Base-by-base conservation (phyloP, 352 stramenopile genomes). In the Halophytophthora batemanensis region DNA sequence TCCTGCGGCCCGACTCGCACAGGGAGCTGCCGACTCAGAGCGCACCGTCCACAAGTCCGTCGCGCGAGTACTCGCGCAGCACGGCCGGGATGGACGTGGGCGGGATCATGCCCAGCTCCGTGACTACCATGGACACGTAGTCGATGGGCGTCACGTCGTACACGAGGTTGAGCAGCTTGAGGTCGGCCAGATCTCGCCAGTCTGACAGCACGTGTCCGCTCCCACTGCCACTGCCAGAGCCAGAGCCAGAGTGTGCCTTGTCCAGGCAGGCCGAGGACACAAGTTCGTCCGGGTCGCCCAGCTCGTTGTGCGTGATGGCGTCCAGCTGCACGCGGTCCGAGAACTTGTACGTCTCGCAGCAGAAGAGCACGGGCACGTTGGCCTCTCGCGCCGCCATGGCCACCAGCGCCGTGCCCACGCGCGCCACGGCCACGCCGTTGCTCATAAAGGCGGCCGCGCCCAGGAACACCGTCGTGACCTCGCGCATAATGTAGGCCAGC, bases 311-410 rank as follows among this genome's bases (percentile, higher is more conserved):
- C 11, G 94, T 98, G 56, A 99, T 98, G 36, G 88, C 93, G 61
- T 99, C 97, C 34, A 99, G 74, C 69, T 99, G 96, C 22, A 99
- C 93, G 31, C 93, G 87, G 59, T 98, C 95, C 36, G 78, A 87
- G 44, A 93, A 93, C 66, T 99, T 99, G 86, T 99, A 99, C 25
- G 95, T 98, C 78, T 99, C 97, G 61, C 95, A 98, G 59, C 92
- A 98, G 37, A 99, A 96, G 13, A 99, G 80, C 28, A 99, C 94
- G 0, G 96, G 96, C 37, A 98, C 90, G 51, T 98, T 94, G 47
- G 85, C 78, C 22, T 91, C 77, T 36, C 91, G 81, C 0, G 95
- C 96, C 39, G 90, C 76, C 71, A 98, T 86, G 6, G 95, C 95
- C 19, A 98, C 89, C 15, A 95, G 81, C 17, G 93, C 92, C 15